Evolutionary conservation across 257 asterid genomes (phyloP), one percentile per base, ranked within the genome.

Genomic region (Datura wrightii): DNA sequence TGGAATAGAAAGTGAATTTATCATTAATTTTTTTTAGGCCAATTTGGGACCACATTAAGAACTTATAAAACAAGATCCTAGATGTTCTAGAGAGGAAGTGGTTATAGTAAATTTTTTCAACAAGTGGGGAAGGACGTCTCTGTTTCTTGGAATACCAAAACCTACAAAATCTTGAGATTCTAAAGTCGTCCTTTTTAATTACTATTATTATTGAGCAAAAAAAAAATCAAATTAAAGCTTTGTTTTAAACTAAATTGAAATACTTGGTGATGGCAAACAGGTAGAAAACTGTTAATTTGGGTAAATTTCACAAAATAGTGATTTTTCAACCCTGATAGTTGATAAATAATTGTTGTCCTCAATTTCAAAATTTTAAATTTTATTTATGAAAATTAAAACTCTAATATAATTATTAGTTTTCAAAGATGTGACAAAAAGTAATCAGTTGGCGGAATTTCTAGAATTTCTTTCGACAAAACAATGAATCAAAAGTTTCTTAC

Each of bases 41-140:
- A 81, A 74, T 54, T 83, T 82, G 79, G 88, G 87, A 83, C 88
- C 89, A 62, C 84, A 52, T 54, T 62, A 81, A 42, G 5, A 65
- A 65, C 36, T 81, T 48, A 11, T 2, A 71, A 83, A 59, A 59
- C 58, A 80, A 80, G 71, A 85, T 70, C 82, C 44, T 74, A 44
- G 65, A 53, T 71, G 85, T 83, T 82, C 86, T 82, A 88, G 85
- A 88, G 79, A 54, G 62, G 36, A 79, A 46, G 19, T 80, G 34
- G 54, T 39, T 55, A 2, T 42, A 63, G 58, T 63, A 34, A 63
- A 46, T 50, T 24, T 72, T 34, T 72, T 74, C 59, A 24, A 76
- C 80, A 50, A 76, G 82, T 50, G 81, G 19, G 78, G 60, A 50
- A 48, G 18, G 24, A 48, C 31, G 3, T 31, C 82, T 76, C 62